Conservation (phyloP, 768 basidiomycete species). For the Termitomyces sp. region DNA sequence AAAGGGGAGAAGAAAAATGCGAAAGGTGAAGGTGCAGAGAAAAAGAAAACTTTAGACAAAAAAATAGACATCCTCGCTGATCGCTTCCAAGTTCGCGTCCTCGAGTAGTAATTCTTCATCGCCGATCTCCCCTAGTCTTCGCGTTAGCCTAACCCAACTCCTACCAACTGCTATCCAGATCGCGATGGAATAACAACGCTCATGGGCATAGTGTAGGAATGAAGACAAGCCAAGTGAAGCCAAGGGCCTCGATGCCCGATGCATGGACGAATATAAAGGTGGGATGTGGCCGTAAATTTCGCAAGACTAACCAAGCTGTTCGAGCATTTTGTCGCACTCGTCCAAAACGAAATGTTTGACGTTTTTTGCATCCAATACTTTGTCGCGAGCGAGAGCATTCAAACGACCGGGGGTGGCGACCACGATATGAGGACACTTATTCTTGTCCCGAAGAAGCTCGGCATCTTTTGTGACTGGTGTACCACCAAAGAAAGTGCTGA, state of each 20-base stretch:
- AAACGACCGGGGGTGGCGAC: slow-evolving; percentile 97
- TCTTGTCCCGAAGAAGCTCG: slow-evolving; percentile 92
- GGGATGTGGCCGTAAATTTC: slow-evolving; percentile 59
- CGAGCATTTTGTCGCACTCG: slow-evolving; percentile 99
- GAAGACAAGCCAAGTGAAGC: slow-evolving; percentile 35
- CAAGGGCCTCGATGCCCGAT: slow-evolving; percentile 28
- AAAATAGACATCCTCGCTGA: slow-evolving; percentile 27
- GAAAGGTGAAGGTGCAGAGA: slow-evolving; percentile 18
- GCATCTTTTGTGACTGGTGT: slow-evolving; percentile 92
- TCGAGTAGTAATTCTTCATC: slow-evolving; percentile 27
- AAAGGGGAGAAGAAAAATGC: slow-evolving; percentile 36
- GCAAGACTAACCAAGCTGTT: slow-evolving; percentile 99
- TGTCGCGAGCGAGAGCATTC: slow-evolving; percentile 94
- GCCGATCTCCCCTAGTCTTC: slow-evolving; percentile 23
- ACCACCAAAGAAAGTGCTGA: slow-evolving; percentile 97
- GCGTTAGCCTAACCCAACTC: slow-evolving; percentile 32
- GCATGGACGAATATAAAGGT: slow-evolving; percentile 47
- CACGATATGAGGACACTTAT: slow-evolving; percentile 96
- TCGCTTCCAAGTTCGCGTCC: slow-evolving; percentile 30
- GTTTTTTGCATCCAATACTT: slow-evolving; percentile 89
- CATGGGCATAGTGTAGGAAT: slow-evolving; percentile 30
- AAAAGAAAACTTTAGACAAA: slow-evolving; percentile 14
- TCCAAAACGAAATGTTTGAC: slow-evolving; percentile 99
- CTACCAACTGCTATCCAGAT: slow-evolving; percentile 33
- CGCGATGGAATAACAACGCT: slow-evolving; percentile 31